phyloP scores from a whole-genome alignment of 306 rosid genomes.

The Prunus mira region DNA sequence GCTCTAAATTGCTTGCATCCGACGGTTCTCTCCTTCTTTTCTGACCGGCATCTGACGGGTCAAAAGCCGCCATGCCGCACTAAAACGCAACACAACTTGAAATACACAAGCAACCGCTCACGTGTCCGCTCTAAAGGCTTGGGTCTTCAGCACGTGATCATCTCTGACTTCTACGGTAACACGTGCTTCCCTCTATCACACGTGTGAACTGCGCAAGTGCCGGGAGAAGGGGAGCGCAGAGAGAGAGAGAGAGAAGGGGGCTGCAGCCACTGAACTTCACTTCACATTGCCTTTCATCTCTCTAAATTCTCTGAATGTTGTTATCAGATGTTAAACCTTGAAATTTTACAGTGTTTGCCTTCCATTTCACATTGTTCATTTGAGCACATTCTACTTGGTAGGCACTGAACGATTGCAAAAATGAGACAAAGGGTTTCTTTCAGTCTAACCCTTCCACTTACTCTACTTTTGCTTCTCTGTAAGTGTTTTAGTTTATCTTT shows the following conservation, averaged over 20 bases:
- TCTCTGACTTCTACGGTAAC: constrained; percentile 22
- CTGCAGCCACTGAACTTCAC: background rate
- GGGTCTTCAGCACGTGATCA: constrained; percentile 38
- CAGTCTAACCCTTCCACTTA: constrained; percentile 26
- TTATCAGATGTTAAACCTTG: background rate
- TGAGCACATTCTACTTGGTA: constrained; percentile 15
- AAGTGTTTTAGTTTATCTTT: constrained; percentile 22
- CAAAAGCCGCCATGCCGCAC: constrained; percentile 12
- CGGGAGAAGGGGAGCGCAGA: background rate
- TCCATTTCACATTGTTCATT: constrained; percentile 9
- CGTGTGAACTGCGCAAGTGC: constrained; percentile 20
- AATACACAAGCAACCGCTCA: constrained; percentile 30
- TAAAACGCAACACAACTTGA: background rate
- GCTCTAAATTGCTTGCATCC: background rate
- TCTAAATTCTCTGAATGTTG: background rate
- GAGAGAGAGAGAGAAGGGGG: too few relatives aligned
- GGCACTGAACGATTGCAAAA: constrained; percentile 22
- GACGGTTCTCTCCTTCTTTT: background rate
- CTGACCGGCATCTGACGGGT: background rate
- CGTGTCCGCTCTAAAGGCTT: constrained; percentile 22
- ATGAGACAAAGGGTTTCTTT: constrained; percentile 34
- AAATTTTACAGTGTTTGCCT: background rate
- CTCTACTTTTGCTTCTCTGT: constrained; percentile 34
- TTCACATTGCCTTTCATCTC: background rate
- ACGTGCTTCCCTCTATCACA: constrained; percentile 14